phyloP scores from a whole-genome alignment of 139 green algal species.

The Marvania coccoides region DNA sequence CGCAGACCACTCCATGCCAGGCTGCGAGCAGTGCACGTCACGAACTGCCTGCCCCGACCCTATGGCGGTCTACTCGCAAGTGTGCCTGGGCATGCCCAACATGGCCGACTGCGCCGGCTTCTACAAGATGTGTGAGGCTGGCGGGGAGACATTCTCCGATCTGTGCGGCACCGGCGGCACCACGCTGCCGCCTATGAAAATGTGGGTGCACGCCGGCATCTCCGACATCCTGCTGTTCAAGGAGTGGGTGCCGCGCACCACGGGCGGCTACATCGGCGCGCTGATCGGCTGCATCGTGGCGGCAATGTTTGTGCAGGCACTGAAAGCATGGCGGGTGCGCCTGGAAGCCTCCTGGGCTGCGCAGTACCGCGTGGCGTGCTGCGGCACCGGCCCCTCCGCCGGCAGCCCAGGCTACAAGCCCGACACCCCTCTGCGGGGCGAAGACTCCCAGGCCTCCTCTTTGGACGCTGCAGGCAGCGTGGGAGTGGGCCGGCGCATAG shows the following conservation, averaged over 20 bases:
- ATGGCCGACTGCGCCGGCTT: slow-evolving; percentile 16
- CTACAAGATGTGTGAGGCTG: slow-evolving; percentile 12
- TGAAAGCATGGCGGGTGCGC: slow-evolving; percentile 10
- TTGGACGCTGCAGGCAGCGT: too few species aligned
- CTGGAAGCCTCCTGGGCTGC: slow-evolving; percentile 13
- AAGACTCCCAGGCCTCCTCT: background rate
- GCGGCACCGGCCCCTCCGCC: background rate
- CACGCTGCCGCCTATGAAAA: slow-evolving; percentile 7
- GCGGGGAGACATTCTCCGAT: slow-evolving; percentile 4
- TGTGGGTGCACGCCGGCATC: slow-evolving; percentile 27
- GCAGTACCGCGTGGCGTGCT: background rate
- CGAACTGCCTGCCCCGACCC: slow-evolving; percentile 10
- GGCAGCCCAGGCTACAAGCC: too few species aligned
- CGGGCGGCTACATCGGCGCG: slow-evolving; percentile 20
- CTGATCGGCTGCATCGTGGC: slow-evolving; percentile 10
- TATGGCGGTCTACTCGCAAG: background rate
- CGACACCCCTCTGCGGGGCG: too few species aligned
- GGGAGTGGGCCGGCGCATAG: too few species aligned
- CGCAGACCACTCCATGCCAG: background rate
- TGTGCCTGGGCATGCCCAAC: slow-evolving; percentile 9
- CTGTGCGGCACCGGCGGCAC: background rate
- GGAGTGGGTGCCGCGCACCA: slow-evolving; percentile 17
- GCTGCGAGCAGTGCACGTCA: slow-evolving; percentile 11
- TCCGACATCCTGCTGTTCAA: slow-evolving; percentile 29
- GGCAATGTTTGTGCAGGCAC: slow-evolving; percentile 7